These are phyloP conservation scores for Lepidium sativum DNA, from an alignment of 345 rosid genomes.

Conservation along the genomic window DNA sequence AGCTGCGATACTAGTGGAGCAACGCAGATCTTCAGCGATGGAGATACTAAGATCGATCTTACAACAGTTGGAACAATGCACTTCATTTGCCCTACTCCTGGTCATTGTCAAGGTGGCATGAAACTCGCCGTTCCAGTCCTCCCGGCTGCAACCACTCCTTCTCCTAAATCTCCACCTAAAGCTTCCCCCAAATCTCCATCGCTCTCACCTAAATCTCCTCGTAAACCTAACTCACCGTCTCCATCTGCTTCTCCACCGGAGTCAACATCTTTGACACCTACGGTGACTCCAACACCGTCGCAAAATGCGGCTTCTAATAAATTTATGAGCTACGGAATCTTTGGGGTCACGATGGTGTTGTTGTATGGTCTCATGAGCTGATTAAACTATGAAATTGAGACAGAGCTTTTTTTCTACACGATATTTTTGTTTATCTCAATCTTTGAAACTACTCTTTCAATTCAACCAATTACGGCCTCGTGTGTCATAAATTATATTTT, in stretches of 20 bases:
- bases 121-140: slow-evolving; percentile 26
- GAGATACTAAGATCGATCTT: slow-evolving; percentile 23
- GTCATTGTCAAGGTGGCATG: slow-evolving; percentile 29
- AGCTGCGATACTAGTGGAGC: slow-evolving; percentile 12
- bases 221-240: too few relatives aligned
- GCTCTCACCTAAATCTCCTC: too few relatives aligned
- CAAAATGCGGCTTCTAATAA: neutral
- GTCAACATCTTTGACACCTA: neutral
- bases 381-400: too few relatives aligned
- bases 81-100: slow-evolving; percentile 16
- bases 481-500: neutral
- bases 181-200: neutral
- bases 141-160: neutral
- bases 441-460: neutral
- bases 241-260: too few relatives aligned
- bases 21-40: neutral
- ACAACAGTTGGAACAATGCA: slow-evolving; percentile 18
- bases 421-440: neutral
- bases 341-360: neutral
- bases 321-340: neutral
- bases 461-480: neutral
- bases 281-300: neutral
- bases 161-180: slow-evolving; percentile 2
- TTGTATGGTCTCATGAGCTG: neutral
- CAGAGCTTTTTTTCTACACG: too few relatives aligned